Evolutionary conservation across 331 rosid genomes (phyloP).

Genomic region (Quercus tomentella): DNA sequence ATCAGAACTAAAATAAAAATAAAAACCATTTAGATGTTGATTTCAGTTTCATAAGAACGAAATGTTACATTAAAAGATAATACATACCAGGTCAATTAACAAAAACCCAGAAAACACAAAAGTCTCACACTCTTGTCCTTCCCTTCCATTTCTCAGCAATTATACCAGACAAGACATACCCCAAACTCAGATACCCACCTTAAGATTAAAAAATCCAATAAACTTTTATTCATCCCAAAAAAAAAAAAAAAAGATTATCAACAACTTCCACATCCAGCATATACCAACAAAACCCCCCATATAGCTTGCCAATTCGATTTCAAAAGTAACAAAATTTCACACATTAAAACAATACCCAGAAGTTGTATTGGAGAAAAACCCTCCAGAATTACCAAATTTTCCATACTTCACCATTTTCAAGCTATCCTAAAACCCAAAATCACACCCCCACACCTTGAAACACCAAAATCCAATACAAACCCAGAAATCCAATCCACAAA

Average conservation of each 20-base stretch:
- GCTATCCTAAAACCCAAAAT: neutral
- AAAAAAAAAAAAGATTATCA: neutral
- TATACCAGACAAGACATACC: neutral
- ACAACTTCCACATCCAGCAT: too few relatives aligned
- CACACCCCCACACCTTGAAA: neutral
- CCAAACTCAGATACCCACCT: neutral
- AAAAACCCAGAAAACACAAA: neutral
- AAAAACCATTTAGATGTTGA: neutral
- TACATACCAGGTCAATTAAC: too few relatives aligned
- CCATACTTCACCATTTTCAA: neutral
- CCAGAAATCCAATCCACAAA: neutral
- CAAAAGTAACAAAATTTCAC: neutral
- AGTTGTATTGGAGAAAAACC: neutral
- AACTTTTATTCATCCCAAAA: neutral
- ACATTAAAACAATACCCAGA: neutral
- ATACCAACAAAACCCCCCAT: neutral
- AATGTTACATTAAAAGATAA: neutral
- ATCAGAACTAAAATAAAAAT: neutral
- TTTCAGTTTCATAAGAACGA: neutral
- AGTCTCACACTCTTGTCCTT: neutral
- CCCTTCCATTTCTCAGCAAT: neutral
- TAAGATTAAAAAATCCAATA: neutral
- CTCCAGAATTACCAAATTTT: neutral
- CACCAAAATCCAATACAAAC: neutral
- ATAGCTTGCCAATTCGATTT: neutral